phyloP scores from a whole-genome alignment of 2,329 filamentous ascomycete genomes.

The Didymellaceae sp. region DNA sequence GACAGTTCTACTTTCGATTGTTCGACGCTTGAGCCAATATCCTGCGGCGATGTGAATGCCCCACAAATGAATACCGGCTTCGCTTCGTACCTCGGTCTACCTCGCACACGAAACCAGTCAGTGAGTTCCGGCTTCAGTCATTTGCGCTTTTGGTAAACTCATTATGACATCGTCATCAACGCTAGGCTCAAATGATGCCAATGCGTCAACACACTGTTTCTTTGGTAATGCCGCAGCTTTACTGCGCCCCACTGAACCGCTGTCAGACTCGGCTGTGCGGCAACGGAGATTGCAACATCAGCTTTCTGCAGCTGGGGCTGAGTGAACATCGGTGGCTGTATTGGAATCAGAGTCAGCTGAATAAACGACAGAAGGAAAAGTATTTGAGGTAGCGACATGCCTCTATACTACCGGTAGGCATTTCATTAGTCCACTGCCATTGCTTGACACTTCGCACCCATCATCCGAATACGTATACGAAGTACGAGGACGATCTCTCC shows the following conservation, averaged over 20 bases:
- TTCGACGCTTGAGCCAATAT: too few relatives aligned
- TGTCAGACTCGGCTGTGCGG: slow-evolving; percentile 7
- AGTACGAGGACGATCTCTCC: slow-evolving; percentile 5
- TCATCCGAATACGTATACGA: slow-evolving; percentile 4
- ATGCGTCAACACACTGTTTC: too few relatives aligned
- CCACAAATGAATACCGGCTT: too few relatives aligned
- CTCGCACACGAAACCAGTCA: too few relatives aligned
- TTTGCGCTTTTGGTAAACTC: too few relatives aligned
- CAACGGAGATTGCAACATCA: slow-evolving; percentile 12
- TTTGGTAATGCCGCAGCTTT: too few relatives aligned
- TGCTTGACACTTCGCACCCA: neutral
- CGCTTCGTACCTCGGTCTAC: too few relatives aligned
- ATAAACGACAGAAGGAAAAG: neutral
- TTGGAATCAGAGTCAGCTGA: slow-evolving; percentile 7
- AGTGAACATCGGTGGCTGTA: slow-evolving; percentile 9
- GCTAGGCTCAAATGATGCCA: neutral
- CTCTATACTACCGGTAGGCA: neutral
- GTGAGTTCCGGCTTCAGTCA: too few relatives aligned
- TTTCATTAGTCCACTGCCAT: neutral
- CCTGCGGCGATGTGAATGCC: too few relatives aligned
- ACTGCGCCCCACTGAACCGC: slow-evolving; percentile 12
- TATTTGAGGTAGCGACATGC: slow-evolving; percentile 2
- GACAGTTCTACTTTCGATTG: too few relatives aligned
- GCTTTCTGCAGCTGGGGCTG: slow-evolving; percentile 11
- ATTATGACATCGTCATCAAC: neutral